phyloP scores from a whole-genome alignment of 2,329 filamentous ascomycete genomes.

The Cladosporium colombiae region DNA sequence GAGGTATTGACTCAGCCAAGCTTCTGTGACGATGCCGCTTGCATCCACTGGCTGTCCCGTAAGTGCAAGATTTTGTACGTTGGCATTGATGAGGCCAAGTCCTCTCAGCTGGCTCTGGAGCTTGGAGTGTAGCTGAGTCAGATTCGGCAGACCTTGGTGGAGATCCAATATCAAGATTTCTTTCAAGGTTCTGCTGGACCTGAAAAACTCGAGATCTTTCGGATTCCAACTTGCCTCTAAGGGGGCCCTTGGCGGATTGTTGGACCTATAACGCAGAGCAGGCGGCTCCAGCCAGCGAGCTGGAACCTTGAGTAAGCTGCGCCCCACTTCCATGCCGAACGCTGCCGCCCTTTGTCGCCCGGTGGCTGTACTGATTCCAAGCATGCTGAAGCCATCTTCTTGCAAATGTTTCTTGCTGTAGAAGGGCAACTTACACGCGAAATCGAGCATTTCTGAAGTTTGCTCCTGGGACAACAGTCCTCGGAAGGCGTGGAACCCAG shows the following conservation, averaged over 20 bases:
- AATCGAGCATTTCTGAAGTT: conserved; percentile 13
- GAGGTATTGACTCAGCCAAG: too few species aligned
- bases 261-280: background rate
- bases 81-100: too few species aligned
- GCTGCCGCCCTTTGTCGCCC: background rate
- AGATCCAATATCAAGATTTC: background rate
- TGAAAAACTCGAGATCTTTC: background rate
- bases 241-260: background rate
- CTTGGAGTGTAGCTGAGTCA: too few species aligned
- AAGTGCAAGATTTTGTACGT: too few species aligned
- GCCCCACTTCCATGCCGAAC: background rate
- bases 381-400: background rate
- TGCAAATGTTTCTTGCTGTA: background rate
- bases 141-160: background rate
- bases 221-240: background rate
- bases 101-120: too few species aligned
- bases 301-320: background rate
- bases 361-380: background rate
- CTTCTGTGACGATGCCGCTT: too few species aligned
- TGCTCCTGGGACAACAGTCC: background rate
- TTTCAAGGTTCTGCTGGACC: background rate
- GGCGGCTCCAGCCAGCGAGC: background rate
- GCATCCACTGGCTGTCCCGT: too few species aligned
- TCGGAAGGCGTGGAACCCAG: background rate
- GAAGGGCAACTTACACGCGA: conserved; percentile 9